Conservation (phyloP, 2,329 filamentous ascomycete species). For the Cercospora sojina region DNA sequence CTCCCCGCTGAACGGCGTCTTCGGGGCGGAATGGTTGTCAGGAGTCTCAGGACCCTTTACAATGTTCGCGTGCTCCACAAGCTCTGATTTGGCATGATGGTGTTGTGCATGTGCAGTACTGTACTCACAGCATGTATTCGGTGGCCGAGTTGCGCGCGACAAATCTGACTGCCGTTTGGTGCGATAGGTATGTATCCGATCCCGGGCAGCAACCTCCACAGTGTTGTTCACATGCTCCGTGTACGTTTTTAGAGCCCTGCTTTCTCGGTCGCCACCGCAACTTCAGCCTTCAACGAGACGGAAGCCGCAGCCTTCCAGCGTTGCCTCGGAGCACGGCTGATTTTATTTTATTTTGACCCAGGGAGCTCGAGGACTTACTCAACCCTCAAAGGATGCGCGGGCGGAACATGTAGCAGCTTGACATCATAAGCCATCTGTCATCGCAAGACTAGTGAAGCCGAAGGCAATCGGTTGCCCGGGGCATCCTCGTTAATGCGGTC, state of each 20-base stretch:
- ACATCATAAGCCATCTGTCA: background rate
- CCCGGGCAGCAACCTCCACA: background rate
- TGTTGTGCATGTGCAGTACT: background rate
- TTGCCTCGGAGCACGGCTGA: background rate
- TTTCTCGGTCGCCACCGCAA: background rate
- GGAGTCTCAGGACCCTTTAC: background rate
- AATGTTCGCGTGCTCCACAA: background rate
- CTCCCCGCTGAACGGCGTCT: background rate
- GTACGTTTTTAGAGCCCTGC: background rate
- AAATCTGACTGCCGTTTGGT: background rate
- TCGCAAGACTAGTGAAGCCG: background rate
- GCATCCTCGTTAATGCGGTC: background rate
- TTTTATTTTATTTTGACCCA: background rate
- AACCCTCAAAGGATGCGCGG: background rate
- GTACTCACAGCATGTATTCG: background rate
- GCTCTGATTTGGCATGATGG: background rate
- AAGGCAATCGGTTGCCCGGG: background rate
- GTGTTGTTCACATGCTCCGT: background rate
- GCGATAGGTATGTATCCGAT: background rate
- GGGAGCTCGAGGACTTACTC: background rate
- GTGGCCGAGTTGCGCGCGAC: background rate
- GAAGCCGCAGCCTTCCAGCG: background rate
- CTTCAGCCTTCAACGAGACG: background rate
- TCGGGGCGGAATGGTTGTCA: background rate
- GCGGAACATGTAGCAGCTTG: background rate